phyloP scores from a whole-genome alignment of 345 rosid species.

The Bruguiera gymnorhiza region DNA sequence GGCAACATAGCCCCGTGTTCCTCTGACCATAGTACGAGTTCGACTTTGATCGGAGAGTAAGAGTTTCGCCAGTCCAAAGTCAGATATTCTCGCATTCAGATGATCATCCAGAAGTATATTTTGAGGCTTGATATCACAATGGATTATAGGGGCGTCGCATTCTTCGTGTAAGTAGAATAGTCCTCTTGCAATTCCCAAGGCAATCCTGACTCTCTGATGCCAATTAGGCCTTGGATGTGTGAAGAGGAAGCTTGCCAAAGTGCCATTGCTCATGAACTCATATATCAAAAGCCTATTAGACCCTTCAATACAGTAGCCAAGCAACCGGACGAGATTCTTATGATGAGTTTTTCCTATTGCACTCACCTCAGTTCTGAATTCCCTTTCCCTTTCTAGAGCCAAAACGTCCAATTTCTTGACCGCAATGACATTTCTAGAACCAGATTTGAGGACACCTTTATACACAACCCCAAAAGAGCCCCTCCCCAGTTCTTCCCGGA shows the following conservation, averaged over 20 bases:
- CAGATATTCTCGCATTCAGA: slow-evolving; percentile 12
- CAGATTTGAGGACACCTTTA: neutral
- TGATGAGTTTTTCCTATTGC: slow-evolving; percentile 1
- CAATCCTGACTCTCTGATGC: slow-evolving; percentile 6
- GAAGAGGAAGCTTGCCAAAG: slow-evolving; percentile 4
- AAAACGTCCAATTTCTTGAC: neutral
- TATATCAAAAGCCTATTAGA: neutral
- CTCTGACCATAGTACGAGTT: slow-evolving; percentile 13
- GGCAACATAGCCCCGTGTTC: slow-evolving; percentile 19
- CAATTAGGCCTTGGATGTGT: neutral
- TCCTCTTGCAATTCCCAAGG: slow-evolving; percentile 16
- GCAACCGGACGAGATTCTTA: slow-evolving; percentile 1
- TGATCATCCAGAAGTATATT: slow-evolving; percentile 13
- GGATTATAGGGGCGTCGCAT: slow-evolving; percentile 12
- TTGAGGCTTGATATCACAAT: slow-evolving; percentile 23
- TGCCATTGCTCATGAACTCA: neutral
- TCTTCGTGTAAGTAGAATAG: slow-evolving; percentile 16
- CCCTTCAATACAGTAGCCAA: neutral
- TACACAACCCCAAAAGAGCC: slow-evolving; percentile 34
- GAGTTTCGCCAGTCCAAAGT: slow-evolving; percentile 15
- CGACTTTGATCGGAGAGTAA: slow-evolving; percentile 6
- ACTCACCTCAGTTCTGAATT: slow-evolving; percentile 5
- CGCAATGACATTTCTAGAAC: neutral
- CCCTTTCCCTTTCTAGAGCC: neutral
- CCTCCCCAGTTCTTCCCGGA: slow-evolving; percentile 40